Evolutionary conservation across 495 filamentous ascomycete species (phyloP).

Genomic region (Cladorrhinum samala): DNA sequence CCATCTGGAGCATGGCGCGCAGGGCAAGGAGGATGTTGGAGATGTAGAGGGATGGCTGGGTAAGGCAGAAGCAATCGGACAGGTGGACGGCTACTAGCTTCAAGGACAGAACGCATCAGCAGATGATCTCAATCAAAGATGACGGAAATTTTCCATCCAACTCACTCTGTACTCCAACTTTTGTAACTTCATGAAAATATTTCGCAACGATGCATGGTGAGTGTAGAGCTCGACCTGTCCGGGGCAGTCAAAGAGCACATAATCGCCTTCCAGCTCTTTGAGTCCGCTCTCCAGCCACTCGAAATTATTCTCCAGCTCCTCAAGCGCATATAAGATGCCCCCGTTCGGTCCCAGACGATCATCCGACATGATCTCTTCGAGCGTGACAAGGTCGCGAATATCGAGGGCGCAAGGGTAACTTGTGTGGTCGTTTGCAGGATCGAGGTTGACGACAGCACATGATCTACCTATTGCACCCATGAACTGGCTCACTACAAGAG

Average conservation of each 20-base stretch:
- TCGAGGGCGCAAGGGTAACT: constrained; percentile 82
- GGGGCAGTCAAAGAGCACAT: constrained; percentile 92
- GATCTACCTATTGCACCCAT: constrained; percentile 88
- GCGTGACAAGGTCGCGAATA: constrained; percentile 76
- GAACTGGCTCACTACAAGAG: constrained; percentile 78
- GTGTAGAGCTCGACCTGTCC: constrained; percentile 97
- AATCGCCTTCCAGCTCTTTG: constrained; percentile 76
- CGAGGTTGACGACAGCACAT: constrained; percentile 91
- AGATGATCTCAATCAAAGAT: neutral
- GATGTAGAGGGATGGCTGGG: constrained; percentile 87
- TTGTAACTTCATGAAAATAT: constrained; percentile 82
- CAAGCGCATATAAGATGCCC: constrained; percentile 83
- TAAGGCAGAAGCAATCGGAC: constrained; percentile 85
- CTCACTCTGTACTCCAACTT: constrained; percentile 89
- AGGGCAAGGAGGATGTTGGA: constrained; percentile 87
- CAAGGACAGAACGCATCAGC: constrained; percentile 4
- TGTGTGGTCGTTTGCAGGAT: constrained; percentile 88
- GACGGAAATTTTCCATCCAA: constrained; percentile 9
- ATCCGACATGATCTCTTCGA: constrained; percentile 94
- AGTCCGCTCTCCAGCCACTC: constrained; percentile 82
- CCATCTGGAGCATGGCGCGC: constrained; percentile 95
- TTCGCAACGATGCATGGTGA: constrained; percentile 81
- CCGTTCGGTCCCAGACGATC: constrained; percentile 90
- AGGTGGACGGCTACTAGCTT: constrained; percentile 88
- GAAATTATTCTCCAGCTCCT: constrained; percentile 87